Base-by-base conservation (phyloP, 1,284 basidiomycete species). In the Trichosporon sp. region DNA sequence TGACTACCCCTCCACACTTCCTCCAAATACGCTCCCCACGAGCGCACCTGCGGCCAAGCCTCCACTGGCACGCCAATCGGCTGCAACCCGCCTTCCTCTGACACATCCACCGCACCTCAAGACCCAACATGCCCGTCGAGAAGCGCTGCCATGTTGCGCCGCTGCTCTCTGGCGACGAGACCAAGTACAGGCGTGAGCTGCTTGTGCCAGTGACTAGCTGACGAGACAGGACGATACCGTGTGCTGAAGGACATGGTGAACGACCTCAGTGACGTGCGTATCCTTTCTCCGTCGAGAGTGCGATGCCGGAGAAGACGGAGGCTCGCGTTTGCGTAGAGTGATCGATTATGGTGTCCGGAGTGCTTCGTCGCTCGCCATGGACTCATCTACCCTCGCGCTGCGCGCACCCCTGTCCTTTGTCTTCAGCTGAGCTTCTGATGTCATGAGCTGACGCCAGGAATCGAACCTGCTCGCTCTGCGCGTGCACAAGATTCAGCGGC, bases 71-170 rank as follows among this genome's bases (percentile, higher is more conserved):
- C 47, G 47, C 23, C 21, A 51, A 25, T 21, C 23, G 18, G 11
- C 47, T 18, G 13, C 9, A 3, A 42, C 15, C 38, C 38, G 13
- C 15, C 38, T 42, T 42, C 38, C 38, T 15, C 38, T 12, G 9
- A 11, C 44, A 47, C 18, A 21, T 18, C n/a, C 44, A 38, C 38
- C 5, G n/a, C 21, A 51, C 47, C 23, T 3, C 44, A 21, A 23
- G 3, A 31, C 7, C 65, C 12, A 58, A 31, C 21, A 65, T 51
- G 65, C 34, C 51, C 3, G 31, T 56, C 31, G 65, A 35, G 13
- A 58, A 99, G 98, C 84, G 96, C 96, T 66, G 65, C 32, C 65
- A 58, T 9, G 67, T 73, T 27, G 66, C 64, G 18, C 72, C 72
- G 3, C 62, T 73, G 6, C 72, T 71, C 34, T 60, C 63, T 8